Percentiles rank a stretch among this genome's conserved stretches.
Conservation (phyloP, 257 asterid species). For the Handroanthus guayacan region DNA sequence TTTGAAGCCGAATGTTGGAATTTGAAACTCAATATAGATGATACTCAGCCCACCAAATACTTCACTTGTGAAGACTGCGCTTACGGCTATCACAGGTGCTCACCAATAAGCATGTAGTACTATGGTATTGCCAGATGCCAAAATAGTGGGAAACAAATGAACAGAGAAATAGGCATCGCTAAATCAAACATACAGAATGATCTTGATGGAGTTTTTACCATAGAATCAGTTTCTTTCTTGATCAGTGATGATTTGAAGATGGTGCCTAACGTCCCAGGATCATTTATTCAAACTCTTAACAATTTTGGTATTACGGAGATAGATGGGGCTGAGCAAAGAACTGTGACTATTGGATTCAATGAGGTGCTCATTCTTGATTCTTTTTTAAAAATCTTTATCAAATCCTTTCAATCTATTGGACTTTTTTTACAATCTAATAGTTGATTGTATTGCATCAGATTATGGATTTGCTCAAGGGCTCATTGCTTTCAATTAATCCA, state of each 20-base stretch:
- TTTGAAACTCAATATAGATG: conserved; percentile 14
- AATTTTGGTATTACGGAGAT: conserved; percentile 16
- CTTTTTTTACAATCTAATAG: background rate
- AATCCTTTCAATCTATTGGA: too few species aligned
- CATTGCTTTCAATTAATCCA: conserved; percentile 25
- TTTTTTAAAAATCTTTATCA: background rate
- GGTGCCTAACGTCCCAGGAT: conserved; percentile 21
- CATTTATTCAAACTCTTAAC: background rate
- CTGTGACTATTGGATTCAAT: background rate
- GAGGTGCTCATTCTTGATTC: conserved; percentile 27
- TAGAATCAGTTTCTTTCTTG: background rate
- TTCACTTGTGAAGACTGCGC: background rate
- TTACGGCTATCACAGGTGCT: background rate
- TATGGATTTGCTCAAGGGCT: conserved; percentile 24
- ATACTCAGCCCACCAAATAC: conserved; percentile 14
- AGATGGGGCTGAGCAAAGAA: conserved; percentile 17
- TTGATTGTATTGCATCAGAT: conserved; percentile 19
- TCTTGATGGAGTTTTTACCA: conserved; percentile 17
- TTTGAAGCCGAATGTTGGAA: background rate
- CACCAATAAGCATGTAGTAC: background rate
- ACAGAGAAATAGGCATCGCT: background rate
- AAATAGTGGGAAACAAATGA: background rate
- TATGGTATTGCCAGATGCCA: background rate
- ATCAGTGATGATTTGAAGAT: conserved; percentile 32
- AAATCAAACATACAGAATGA: background rate